Evolutionary conservation across 371 early-diverging fungal species (phyloP).

Genomic region (Mucor mucedo): DNA sequence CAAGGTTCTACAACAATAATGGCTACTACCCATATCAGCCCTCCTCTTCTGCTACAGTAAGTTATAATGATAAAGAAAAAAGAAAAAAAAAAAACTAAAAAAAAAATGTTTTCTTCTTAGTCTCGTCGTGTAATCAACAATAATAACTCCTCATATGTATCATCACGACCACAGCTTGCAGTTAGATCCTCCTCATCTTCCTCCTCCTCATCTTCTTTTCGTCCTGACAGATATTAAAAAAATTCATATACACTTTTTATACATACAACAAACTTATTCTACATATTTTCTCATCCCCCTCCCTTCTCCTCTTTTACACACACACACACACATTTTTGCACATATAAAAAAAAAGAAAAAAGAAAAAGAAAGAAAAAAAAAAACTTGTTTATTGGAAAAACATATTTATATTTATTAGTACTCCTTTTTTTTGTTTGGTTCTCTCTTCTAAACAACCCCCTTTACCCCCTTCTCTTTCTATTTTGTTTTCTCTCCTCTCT

Average conservation of each 20-base stretch:
- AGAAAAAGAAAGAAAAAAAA: not conserved
- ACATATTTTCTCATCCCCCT: not conserved
- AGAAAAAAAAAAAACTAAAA: slow-evolving; percentile 4
- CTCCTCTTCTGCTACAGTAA: slow-evolving; percentile 4
- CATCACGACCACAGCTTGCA: slow-evolving; percentile 27
- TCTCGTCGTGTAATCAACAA: slow-evolving; percentile 30
- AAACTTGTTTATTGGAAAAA: not conserved
- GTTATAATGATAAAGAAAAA: not conserved
- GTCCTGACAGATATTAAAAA: slow-evolving; percentile 10
- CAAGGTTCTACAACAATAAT: slow-evolving; percentile 17
- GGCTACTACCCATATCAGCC: slow-evolving; percentile 10
- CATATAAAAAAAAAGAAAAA: not conserved
- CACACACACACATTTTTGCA: not conserved
- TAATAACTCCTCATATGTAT: slow-evolving; percentile 19
- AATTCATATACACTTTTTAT: not conserved
- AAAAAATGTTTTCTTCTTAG: slow-evolving; percentile 14
- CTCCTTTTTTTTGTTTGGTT: not conserved
- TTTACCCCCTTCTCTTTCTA: not conserved
- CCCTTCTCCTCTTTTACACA: not conserved
- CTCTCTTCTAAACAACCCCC: not conserved
- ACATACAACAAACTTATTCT: not conserved
- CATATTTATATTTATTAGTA: not conserved
- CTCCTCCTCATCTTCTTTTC: slow-evolving; percentile 12
- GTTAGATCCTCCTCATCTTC: slow-evolving; percentile 24
- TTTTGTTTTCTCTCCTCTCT: not conserved